Evolutionary conservation across 1,284 basidiomycete genomes (phyloP), one percentile per base, ranked within the genome.

Genomic region (Cutaneotrichosporon cavernicola): DNA sequence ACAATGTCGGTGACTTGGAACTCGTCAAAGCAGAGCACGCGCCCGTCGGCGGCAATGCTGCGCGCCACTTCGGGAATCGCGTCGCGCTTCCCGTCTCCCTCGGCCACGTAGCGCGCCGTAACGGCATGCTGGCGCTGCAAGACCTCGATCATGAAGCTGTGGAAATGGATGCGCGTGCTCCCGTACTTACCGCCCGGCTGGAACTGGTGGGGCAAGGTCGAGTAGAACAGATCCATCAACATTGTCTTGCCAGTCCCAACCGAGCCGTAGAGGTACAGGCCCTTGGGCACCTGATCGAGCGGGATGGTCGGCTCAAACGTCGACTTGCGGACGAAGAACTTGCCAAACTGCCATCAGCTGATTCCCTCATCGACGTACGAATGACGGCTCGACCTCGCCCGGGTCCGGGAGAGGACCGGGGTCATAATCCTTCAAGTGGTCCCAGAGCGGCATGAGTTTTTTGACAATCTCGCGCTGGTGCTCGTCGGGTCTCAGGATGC

Each of bases 1-100:
- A 92, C 96, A 70, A 99, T 99, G 81, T 99, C 96, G 14, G 95
- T 97, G 11, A 99, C 92, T 86, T 99, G 96, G 76, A 99, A 99
- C 82, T 99, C 97, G 77, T 99, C 96, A 76, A 99, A 97, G 77
- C 96, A 98, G 46, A 99, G 82, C 2, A 99, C 87, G 61, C 85
- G 86, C 6, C 90, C 90, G 68, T 96, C 89, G 49, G 85, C 86
- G 5, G 96, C 95, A 64, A 99, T 82, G 73, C 95, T 91, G 64
- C 90, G 83, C 1, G 95, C 94, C 1, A 97, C 93, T 43, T 92
- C 91, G 22, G 88, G 83, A 70, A 97, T 91, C 22, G 91, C 90
- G 77, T 76, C 79, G 31, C 71, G 89, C 88, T 70, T 84, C 80
- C n/a, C 88, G 88, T 82, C 87, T 82, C 68, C 86, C 84, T 61